Conservation (phyloP, 2,329 filamentous ascomycete genomes). For the Fusarium proliferatum region DNA sequence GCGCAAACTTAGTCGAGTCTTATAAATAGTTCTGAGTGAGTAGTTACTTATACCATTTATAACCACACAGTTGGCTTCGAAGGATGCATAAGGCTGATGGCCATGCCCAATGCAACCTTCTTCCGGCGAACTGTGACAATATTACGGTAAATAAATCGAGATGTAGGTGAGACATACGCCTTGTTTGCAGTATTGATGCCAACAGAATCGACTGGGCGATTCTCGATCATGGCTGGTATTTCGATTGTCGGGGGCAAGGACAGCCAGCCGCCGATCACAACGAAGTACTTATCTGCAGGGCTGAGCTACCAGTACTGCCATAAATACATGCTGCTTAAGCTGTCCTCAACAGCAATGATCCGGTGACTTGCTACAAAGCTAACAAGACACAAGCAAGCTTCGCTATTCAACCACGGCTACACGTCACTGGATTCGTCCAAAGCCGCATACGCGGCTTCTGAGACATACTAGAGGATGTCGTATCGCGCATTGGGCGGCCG, state of each 20-base stretch:
- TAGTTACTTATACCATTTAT: too few species aligned
- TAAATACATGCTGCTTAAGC: background rate
- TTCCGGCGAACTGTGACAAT: too few species aligned
- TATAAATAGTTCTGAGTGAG: too few species aligned
- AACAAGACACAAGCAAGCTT: background rate
- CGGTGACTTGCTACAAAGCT: background rate
- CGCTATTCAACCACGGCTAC: background rate
- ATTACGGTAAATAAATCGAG: background rate
- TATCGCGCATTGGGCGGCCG: background rate
- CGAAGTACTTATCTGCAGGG: background rate
- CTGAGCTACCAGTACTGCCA: rapidly evolving
- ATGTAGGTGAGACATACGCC: background rate
- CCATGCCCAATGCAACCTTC: background rate
- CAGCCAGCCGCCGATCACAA: background rate
- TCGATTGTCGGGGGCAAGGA: background rate
- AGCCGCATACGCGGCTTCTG: background rate
- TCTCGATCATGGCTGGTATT: background rate
- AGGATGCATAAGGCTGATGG: background rate
- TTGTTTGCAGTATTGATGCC: background rate
- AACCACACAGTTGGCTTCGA: too few species aligned
- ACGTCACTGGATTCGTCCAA: background rate
- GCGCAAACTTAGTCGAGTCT: rapidly evolving
- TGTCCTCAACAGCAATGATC: rapidly evolving
- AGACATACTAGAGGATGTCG: background rate
- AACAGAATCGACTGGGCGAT: background rate